These are phyloP conservation scores for Didymella keratinophila DNA, from an alignment of 2,329 filamentous ascomycete genomes.

Conservation along the genomic window DNA sequence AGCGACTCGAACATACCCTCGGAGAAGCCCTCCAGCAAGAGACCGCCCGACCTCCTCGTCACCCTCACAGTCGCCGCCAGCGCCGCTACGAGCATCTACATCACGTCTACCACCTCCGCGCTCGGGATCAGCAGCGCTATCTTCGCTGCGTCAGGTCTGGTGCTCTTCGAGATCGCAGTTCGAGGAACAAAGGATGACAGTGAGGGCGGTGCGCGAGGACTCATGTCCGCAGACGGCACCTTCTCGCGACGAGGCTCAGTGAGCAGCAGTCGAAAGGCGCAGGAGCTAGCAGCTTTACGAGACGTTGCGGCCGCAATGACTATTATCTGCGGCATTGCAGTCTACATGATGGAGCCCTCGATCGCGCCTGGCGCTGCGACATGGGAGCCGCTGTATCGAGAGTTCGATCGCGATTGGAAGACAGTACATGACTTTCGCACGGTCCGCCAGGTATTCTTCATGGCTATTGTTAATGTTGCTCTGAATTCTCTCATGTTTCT, in stretches of 20 bases:
- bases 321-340: slow-evolving; percentile 38
- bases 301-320: slow-evolving; percentile 41
- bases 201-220: slow-evolving; percentile 36
- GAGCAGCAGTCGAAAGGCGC: slow-evolving; percentile 35
- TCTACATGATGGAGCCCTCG: slow-evolving; percentile 41
- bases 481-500: slow-evolving; percentile 42
- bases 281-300: slow-evolving; percentile 39
- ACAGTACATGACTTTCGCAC: slow-evolving; percentile 37
- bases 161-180: slow-evolving; percentile 51
- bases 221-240: slow-evolving; percentile 48
- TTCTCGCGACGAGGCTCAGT: slow-evolving; percentile 35
- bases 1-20: slow-evolving; percentile 24
- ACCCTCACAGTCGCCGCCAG: slow-evolving; percentile 49
- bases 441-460: slow-evolving; percentile 38
- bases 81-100: slow-evolving; percentile 46
- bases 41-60: slow-evolving; percentile 42
- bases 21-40: slow-evolving; percentile 28
- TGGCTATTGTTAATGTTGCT: slow-evolving; percentile 35
- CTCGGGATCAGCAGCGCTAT: slow-evolving; percentile 55
- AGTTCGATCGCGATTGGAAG: slow-evolving; percentile 39
- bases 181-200: slow-evolving; percentile 35
- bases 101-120: slow-evolving; percentile 46
- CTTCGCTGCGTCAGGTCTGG: slow-evolving; percentile 51
- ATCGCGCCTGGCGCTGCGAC: slow-evolving; percentile 35
- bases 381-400: slow-evolving; percentile 39